Base-by-base conservation (phyloP, 768 basidiomycete genomes). In the Dentipellis sp. region DNA sequence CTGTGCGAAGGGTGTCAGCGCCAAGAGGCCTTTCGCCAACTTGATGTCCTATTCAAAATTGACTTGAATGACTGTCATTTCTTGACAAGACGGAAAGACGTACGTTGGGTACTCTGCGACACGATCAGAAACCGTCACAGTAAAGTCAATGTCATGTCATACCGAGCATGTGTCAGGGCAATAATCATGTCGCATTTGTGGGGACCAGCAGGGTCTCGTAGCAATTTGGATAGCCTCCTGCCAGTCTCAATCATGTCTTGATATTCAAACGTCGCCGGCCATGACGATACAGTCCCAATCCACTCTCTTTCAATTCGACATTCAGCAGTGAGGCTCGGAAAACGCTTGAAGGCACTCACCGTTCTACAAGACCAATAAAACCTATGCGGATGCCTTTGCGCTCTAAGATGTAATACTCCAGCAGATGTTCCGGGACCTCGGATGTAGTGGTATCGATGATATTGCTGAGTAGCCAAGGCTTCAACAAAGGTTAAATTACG, bases 401-500 rank as follows among this genome's bases (percentile, higher is more conserved):
- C 62, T 94, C 88, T 10, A 92, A 65, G 5, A 93, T 73, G 38
- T 76, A 67, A 65, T 78, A 91, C 58, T 83, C 79, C 23, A 78
- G 69, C 3, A 94, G 66, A 49, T 72, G 69, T 48, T 79, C 75
- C 0, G 93, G 93, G 42, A 82, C 77, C 14, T 69, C 66, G 7
- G 77, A 79, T 1, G 88, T 93, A 7, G 71, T 71, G 12, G 71
- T 75, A 64, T 93, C 87, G 52, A 89, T 70, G 64, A 95, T 88
- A 65, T 97, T 97, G 65, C 90, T 92, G 56, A 95, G 67, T 35
- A 95, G 70, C 93, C 93, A 94, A 17, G 93, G 91, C 88, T 91
- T 53, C 37, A 34, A 57, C 52, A 29, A 36, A 22, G 16, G 29
- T 29, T 3, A 29, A 29, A 29, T 29, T 29, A 29, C 29, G 29